These are phyloP conservation scores for Aspergillus floridensis DNA, from an alignment of 2,329 filamentous ascomycete genomes.

Conservation along the genomic window DNA sequence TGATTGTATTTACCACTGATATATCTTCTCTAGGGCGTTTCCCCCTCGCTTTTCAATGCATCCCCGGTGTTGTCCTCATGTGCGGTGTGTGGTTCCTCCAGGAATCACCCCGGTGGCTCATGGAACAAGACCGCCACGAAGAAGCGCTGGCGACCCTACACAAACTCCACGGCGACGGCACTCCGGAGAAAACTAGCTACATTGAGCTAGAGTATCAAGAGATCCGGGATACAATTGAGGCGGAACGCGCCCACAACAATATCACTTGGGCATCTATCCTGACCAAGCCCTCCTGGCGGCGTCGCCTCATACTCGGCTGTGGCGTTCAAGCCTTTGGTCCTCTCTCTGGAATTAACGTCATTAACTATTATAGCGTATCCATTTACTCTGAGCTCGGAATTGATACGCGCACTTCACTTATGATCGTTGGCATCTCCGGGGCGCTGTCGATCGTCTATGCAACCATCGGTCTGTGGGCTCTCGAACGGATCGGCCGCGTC, in stretches of 20 bases:
- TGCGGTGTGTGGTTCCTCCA: slow-evolving; percentile 31
- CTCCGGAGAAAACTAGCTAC: slow-evolving; percentile 14
- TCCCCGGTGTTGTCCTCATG: slow-evolving; percentile 37
- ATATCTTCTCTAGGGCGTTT: no score
- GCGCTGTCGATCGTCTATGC: slow-evolving; percentile 49
- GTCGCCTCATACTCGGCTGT: slow-evolving; percentile 46
- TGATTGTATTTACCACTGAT: no score
- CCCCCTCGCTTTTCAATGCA: slow-evolving; percentile 43
- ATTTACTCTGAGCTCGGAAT: slow-evolving; percentile 48
- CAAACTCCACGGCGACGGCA: slow-evolving; percentile 17
- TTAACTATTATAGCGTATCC: slow-evolving; percentile 45
- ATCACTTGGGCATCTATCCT: slow-evolving; percentile 41
- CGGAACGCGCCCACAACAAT: slow-evolving; percentile 35
- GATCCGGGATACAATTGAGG: slow-evolving; percentile 39
- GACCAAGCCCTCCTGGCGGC: slow-evolving; percentile 45
- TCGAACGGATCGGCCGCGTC: slow-evolving; percentile 48
- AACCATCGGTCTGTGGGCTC: slow-evolving; percentile 44
- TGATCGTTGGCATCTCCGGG: slow-evolving; percentile 52
- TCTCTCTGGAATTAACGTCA: slow-evolving; percentile 49
- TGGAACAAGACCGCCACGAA: slow-evolving; percentile 26
- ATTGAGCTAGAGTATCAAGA: slow-evolving; percentile 42
- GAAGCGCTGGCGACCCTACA: slow-evolving; percentile 19
- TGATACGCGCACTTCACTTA: slow-evolving; percentile 43
- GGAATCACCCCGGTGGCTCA: slow-evolving; percentile 28
- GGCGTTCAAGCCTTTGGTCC: slow-evolving; percentile 49